Evolutionary conservation across 2,329 filamentous ascomycete genomes (phyloP).

Genomic region (Monosporascus sp.): DNA sequence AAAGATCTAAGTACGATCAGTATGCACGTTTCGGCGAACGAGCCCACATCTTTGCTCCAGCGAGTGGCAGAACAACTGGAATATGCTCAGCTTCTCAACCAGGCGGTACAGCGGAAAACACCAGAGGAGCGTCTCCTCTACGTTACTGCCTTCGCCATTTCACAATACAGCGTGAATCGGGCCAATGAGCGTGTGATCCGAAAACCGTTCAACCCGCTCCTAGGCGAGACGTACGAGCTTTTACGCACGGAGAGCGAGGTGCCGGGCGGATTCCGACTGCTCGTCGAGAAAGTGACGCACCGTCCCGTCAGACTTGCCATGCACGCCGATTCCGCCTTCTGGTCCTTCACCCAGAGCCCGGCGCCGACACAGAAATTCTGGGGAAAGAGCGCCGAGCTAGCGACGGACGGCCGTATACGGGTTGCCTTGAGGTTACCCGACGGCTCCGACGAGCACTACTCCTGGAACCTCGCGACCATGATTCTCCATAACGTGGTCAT

Average conservation of each 20-base stretch:
- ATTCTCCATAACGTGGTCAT: conserved; percentile 96
- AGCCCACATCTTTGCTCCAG: conserved; percentile 83
- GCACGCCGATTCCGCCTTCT: conserved; percentile 80
- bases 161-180: conserved; percentile 73
- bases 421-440: conserved; percentile 64
- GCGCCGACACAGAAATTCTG: conserved; percentile 95
- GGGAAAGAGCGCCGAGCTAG: conserved; percentile 94
- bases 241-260: conserved; percentile 74
- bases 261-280: conserved; percentile 72
- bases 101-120: conserved; percentile 59
- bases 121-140: conserved; percentile 70
- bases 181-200: conserved; percentile 87
- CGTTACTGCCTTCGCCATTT: conserved; percentile 86
- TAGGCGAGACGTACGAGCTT: conserved; percentile 93
- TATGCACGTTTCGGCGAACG: conserved; percentile 96
- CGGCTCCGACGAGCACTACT: conserved; percentile 73
- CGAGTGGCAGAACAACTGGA: conserved; percentile 86
- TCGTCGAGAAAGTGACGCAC: conserved; percentile 95
- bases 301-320: conserved; percentile 88
- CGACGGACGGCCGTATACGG: conserved; percentile 81
- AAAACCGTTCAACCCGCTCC: conserved; percentile 95
- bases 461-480: conserved; percentile 81
- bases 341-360: conserved; percentile 84
- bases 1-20: conserved; percentile 96
- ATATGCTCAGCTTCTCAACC: conserved; percentile 79